Conservation (phyloP, 192 early-diverging fungal genomes). For the Backusella mclennaniae region DNA sequence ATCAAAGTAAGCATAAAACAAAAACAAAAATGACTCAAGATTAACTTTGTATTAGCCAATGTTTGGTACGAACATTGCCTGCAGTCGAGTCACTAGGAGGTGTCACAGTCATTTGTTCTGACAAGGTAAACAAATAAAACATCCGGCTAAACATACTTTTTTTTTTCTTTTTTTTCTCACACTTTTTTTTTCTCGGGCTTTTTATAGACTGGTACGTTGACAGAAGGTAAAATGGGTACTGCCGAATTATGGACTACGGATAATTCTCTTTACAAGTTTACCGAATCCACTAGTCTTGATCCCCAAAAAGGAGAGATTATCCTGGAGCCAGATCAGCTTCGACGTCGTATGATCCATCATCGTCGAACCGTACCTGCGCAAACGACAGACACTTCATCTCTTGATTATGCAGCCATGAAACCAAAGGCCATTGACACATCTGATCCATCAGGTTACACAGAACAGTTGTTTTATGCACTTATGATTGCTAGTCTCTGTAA, state of each 20-base stretch:
- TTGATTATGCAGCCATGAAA: slow-evolving; percentile 14
- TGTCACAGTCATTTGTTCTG: slow-evolving; percentile 96
- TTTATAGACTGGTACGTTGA: slow-evolving; percentile 76
- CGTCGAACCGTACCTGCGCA: slow-evolving; percentile 29
- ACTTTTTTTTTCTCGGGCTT: neutral
- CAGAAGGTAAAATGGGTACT: slow-evolving; percentile 96
- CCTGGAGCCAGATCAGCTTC: slow-evolving; percentile 16
- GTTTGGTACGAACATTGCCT: slow-evolving; percentile 89
- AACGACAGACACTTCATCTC: neutral
- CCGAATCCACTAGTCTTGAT: slow-evolving; percentile 54
- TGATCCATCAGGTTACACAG: neutral
- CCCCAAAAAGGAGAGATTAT: slow-evolving; percentile 40
- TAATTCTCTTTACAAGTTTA: slow-evolving; percentile 61
- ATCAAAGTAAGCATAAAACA: slow-evolving; percentile 31
- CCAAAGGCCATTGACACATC: slow-evolving; percentile 23
- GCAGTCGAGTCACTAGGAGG: slow-evolving; percentile 95
- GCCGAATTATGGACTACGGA: slow-evolving; percentile 80
- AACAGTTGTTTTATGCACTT: slow-evolving; percentile 38
- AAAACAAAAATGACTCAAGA: slow-evolving; percentile 23
- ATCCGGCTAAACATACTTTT: slow-evolving; percentile 15
- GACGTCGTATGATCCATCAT: slow-evolving; percentile 29
- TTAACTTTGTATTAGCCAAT: slow-evolving; percentile 49
- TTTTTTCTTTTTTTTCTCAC: neutral
- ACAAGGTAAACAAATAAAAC: slow-evolving; percentile 89
- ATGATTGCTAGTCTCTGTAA: slow-evolving; percentile 86